Base-by-base conservation (phyloP, 2,329 filamentous ascomycete genomes). In the Sclerotinia nivalis region DNA sequence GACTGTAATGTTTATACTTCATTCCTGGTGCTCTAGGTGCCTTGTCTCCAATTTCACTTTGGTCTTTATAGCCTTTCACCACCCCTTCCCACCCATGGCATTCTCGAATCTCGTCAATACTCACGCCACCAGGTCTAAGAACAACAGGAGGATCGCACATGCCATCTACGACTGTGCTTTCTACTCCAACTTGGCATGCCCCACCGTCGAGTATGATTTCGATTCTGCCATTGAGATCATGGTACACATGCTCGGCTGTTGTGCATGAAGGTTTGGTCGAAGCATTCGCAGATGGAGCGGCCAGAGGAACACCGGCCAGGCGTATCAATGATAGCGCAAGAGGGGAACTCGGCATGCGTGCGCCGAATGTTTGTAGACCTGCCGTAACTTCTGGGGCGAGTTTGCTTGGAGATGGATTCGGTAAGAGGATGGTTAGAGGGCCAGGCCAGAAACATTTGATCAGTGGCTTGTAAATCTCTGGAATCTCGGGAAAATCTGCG, bases 1-100 rank as follows among this genome's bases (percentile, higher is more conserved):
- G 96, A 56, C 94, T 97, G 78, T 99, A 99, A 79, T 99, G 96
- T 78, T 96, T 93, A 79, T 99, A 99, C 81, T 99, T 99, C 96
- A 99, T 99, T 0, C 96, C 96, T 0, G 96, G 96, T 0, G 96
- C 96, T 69, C 93, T 86, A 0, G 96, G 96, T 13, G 86, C 85
- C n/a, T 72, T 82, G 65, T 86, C 87, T 7, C 87, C 90, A 28
- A 87, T 84, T 75, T 93, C 88, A 22, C 88, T 88, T 70, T 86
- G 85, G 76, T 97, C 93, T 77, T 90, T 89, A 80, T 97, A 98
- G 15, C 87, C 95, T 71, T 91, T 88, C 72, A 86, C 84, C 0
- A 93, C 92, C 52, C 87, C 82, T 78, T 93, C 90, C 95, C 96
- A 99, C 0, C 95, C 95, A 0, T 85, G 83, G 77, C 91, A 93